These are phyloP conservation scores for Cardamine chenopodiifolia DNA, from an alignment of 345 rosid species.

Conservation along the genomic window DNA sequence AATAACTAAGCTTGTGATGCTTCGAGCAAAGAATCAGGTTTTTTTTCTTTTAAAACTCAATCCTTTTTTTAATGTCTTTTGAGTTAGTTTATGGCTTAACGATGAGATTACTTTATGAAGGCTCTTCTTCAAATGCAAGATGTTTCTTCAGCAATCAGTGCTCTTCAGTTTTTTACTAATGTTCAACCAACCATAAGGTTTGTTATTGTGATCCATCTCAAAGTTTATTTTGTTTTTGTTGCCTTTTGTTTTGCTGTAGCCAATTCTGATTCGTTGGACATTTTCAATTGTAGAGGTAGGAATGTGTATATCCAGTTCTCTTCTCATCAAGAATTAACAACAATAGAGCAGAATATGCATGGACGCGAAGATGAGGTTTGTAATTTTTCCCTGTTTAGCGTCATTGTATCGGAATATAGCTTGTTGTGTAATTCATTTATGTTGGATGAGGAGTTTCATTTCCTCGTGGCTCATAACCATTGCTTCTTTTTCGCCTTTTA, in stretches of 20 bases:
- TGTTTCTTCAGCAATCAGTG: constrained; percentile 79
- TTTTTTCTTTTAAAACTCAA: neutral
- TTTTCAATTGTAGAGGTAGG: constrained; percentile 65
- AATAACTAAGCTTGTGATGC: constrained; percentile 98
- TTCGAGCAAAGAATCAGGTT: constrained; percentile 92
- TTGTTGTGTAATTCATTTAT: neutral
- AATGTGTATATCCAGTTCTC: constrained; percentile 97
- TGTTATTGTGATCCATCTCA: constrained; percentile 5
- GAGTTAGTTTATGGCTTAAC: neutral
- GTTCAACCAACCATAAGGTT: constrained; percentile 91
- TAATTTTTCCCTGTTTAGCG: neutral
- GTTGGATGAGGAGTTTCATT: neutral
- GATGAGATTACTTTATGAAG: constrained; percentile 44
- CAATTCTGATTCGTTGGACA: neutral
- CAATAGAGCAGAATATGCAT: constrained; percentile 89
- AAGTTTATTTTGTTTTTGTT: neutral
- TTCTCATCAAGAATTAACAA: constrained; percentile 98
- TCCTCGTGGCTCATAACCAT: constrained; percentile 9
- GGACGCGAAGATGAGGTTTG: constrained; percentile 97
- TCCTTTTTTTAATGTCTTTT: neutral
- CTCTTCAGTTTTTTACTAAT: constrained; percentile 77
- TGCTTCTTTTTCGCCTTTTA: constrained; percentile 41
- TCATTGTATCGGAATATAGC: neutral
- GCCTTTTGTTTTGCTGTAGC: neutral
- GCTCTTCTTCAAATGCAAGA: constrained; percentile 99